Evolutionary conservation across 164 flowering plant genomes (phyloP).

Genomic region (Litsea cubeba): DNA sequence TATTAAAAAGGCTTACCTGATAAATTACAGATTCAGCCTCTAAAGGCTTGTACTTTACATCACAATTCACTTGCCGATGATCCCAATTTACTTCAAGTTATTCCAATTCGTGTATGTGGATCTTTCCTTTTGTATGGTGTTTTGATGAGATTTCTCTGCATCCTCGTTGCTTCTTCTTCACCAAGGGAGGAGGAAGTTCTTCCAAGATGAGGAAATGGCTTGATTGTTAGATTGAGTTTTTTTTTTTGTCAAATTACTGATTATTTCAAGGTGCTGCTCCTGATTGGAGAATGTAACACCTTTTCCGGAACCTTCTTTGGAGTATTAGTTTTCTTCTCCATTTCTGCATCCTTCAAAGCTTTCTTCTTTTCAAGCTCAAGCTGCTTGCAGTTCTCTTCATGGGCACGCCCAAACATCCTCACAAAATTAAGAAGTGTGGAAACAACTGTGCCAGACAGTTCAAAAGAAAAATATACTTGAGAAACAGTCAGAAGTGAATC

Average conservation of each 20-base stretch:
- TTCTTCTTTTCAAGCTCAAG: constrained; percentile 72
- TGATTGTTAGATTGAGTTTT: not conserved
- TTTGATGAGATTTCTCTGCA: not conserved
- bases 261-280: constrained; percentile 22
- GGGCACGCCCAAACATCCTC: constrained; percentile 66
- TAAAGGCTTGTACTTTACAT: not conserved
- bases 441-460: constrained; percentile 48
- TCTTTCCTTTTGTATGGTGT: not conserved
- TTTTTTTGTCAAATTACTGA: not conserved
- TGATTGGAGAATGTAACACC: constrained; percentile 15
- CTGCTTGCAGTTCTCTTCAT: constrained; percentile 83
- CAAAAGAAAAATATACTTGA: not conserved
- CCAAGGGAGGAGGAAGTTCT: not conserved
- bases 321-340: constrained; percentile 40
- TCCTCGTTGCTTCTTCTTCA: not conserved
- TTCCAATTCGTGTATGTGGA: not conserved
- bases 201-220: not conserved
- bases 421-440: constrained; percentile 72
- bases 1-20: not conserved
- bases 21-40: not conserved
- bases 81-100: not conserved
- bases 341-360: constrained; percentile 59
- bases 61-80: not conserved
- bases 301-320: constrained; percentile 27
- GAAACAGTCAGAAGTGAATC: not conserved